Evolutionary conservation across 2,329 filamentous ascomycete genomes (phyloP), one percentile per base, ranked within the genome.

Genomic region (Nigrograna mackinnonii): DNA sequence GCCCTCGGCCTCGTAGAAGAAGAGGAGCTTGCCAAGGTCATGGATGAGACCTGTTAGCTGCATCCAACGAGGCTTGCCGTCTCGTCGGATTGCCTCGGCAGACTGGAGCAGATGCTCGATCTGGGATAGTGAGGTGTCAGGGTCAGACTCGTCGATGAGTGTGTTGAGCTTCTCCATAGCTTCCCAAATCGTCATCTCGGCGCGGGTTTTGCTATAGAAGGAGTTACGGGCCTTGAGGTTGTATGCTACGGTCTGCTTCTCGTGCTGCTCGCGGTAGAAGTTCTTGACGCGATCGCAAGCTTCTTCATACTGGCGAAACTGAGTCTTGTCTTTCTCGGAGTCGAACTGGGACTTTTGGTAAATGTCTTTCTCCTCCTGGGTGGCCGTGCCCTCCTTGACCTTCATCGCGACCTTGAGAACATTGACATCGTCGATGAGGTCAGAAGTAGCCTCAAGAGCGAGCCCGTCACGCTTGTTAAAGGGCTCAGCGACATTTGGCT

Each of bases 111-210:
- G 79, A 70, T 95, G 91, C 71, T 95, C 87, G 64, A 95, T 95
- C 74, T 95, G 91, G 20, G 84, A 86, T 49, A 96, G 84, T 35
- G 82, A 83, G 34, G 91, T 95, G 73, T 96, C 90, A 2, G 91
- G 91, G 73, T 96, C 91, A 16, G 86, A 91, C 71, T 95, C 88
- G 72, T 96, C 91, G 67, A 95, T 87, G 39, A 95, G 80, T 0
- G 87, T 90, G 79, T 95, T 89, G 62, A 95, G 85, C 71, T 90
- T 91, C 79, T 95, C 89, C 73, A 95, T 94, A 16, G 91, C 91
- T 67, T 95, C 78, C 91, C 90, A 95, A 66, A 95, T 79, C 49
- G 85, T 86, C 87, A 95, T 89, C 68, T 87, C 79, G 13, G 86
- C 83, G 40, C 87, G 82, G 2, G 80, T 80, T 47, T 84, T 80